A percentile compares a stretch with the other conserved stretches of the same genome.
phyloP scores from a whole-genome alignment of 768 basidiomycete genomes.

The Tricholoma hemisulphureum region DNA sequence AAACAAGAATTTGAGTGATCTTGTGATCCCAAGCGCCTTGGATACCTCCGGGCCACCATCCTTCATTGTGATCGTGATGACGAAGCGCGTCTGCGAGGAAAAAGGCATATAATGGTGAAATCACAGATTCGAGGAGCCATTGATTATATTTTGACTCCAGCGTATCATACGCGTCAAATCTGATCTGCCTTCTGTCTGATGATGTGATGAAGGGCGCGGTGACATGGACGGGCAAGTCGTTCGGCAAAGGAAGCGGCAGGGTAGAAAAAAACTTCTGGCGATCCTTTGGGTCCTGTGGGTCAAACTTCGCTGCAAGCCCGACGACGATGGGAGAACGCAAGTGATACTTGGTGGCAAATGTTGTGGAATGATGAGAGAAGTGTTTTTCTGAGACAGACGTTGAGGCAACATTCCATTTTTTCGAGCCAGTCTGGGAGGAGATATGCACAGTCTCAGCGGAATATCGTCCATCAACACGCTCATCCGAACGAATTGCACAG shows the following conservation, averaged over 20 bases:
- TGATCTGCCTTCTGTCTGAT: slow-evolving; percentile 43
- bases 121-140: slow-evolving; percentile 37
- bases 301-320: slow-evolving; percentile 31
- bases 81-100: slow-evolving; percentile 34
- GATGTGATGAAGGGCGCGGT: slow-evolving; percentile 47
- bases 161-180: slow-evolving; percentile 36
- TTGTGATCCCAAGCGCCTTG: slow-evolving; percentile 11
- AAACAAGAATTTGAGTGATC: background rate
- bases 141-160: slow-evolving; percentile 39
- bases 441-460: background rate
- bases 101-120: slow-evolving; percentile 39
- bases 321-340: slow-evolving; percentile 30
- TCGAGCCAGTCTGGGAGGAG: background rate
- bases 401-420: slow-evolving; percentile 10
- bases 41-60: slow-evolving; percentile 37
- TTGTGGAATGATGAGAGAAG: slow-evolving; percentile 1
- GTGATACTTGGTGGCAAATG: slow-evolving; percentile 18
- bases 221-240: slow-evolving; percentile 44
- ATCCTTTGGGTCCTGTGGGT: slow-evolving; percentile 1
- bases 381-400: background rate
- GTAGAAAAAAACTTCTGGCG: slow-evolving; percentile 40
- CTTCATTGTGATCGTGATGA: slow-evolving; percentile 19
- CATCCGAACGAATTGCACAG: background rate
- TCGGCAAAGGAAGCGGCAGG: slow-evolving; percentile 40
- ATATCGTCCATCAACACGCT: background rate